phyloP scores from a whole-genome alignment of 1,284 basidiomycete species.

The Xerocomus cyaneibrunnescens region DNA sequence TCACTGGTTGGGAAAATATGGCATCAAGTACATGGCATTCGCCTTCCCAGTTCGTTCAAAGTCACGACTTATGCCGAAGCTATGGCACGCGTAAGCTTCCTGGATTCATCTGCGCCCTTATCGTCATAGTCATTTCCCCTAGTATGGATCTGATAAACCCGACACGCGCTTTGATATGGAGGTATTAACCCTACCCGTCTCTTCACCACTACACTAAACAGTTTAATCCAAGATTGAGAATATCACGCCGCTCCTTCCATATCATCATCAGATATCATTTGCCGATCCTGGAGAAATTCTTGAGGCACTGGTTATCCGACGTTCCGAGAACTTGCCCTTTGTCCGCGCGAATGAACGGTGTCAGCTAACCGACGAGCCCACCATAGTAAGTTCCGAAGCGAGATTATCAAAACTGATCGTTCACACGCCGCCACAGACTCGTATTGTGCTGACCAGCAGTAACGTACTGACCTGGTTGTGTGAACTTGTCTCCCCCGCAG shows the following conservation, averaged over 20 bases:
- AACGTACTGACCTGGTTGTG: constrained; percentile 50
- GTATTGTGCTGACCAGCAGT: constrained; percentile 44
- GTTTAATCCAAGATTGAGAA: constrained; percentile 48
- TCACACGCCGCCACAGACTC: constrained; percentile 42
- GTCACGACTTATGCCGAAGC: constrained; percentile 87
- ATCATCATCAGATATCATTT: constrained; percentile 37
- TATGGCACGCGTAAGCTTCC: constrained; percentile 69
- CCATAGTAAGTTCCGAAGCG: constrained; percentile 35
- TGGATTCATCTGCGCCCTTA: constrained; percentile 1
- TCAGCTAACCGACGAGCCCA: constrained; percentile 29
- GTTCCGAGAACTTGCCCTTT: constrained; percentile 36
- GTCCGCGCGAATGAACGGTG: constrained; percentile 42
- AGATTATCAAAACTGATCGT: background rate
- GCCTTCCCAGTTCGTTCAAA: constrained; percentile 60
- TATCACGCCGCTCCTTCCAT: constrained; percentile 47
- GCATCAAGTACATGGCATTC: constrained; percentile 58
- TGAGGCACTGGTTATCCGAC: constrained; percentile 56
- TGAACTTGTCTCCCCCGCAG: constrained; percentile 28
- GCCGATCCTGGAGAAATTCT: constrained; percentile 45
- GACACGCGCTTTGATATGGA: constrained; percentile 86
- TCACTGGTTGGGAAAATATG: constrained; percentile 72
- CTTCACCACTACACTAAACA: constrained; percentile 14
- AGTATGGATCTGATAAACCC: constrained; percentile 96
- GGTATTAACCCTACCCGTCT: constrained; percentile 43
- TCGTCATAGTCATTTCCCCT: constrained; percentile 19